Base-by-base conservation (phyloP, 495 filamentous ascomycete genomes). In the Podospora sp. region DNA sequence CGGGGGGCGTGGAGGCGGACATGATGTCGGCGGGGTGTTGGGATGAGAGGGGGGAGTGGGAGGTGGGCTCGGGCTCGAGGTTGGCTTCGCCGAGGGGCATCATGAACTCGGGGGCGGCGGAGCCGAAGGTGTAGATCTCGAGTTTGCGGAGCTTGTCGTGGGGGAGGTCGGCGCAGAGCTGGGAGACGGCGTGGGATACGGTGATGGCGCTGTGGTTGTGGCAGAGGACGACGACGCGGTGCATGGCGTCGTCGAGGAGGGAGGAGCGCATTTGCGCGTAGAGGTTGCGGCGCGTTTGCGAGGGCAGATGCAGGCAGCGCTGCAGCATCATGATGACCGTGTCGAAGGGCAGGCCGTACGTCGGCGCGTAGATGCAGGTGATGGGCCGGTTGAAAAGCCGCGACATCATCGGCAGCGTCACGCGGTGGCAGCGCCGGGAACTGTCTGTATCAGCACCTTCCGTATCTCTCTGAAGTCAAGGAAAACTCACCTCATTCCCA, bases 81-180 rank as follows among this genome's bases (percentile, higher is more conserved):
- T 65, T 65, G 62, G 22, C 33, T 55, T 68, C 65, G 21, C 73
- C 73, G 8, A 75, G 71, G 25, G 80, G 80, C 58, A 76, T 65
- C 55, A 71, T 64, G 65, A 81, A 78, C 69, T 80, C 77, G 59
- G 60, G 63, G 25, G 80, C 79, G 9, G 79, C 78, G 27, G 75
- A 71, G 20, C 79, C 79, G 49, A 82, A 80, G 0, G 79, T 81
- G 71, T 80, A 82, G 16, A 82, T 72, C 65, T 80, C 78, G 58
- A 82, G 71, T 68, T 80, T 81, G 63, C 59, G 24, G 14, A 82
- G 65, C 55, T 72, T 70, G 1, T 76, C 74, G 9, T 63, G 18
- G 51, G 78, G 76, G n/a, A 81, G 68, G 49, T 80, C 77, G 52
- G 72, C 72, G 63, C 73, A 79, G n/a, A 82, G 72, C 52, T 73